Conservation (phyloP, 1,284 basidiomycete genomes). For the Sanghuangporus weigelae region DNA sequence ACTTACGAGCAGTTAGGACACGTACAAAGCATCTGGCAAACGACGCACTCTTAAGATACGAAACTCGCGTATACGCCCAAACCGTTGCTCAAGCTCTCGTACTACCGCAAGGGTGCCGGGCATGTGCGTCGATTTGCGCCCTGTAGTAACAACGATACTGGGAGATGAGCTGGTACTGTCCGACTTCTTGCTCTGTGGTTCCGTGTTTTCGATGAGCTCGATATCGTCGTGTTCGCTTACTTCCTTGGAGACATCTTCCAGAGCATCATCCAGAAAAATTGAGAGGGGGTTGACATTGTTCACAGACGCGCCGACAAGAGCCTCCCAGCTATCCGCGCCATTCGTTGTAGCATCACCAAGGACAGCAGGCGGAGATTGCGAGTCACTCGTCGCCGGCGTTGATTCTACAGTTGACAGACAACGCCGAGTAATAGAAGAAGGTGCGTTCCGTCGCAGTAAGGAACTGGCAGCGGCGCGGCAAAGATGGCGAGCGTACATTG, state of each 20-base stretch:
- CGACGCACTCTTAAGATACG: background rate
- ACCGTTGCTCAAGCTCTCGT: slow-evolving; percentile 10
- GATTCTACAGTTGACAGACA: background rate
- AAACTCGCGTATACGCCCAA: slow-evolving; percentile 9
- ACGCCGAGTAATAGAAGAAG: background rate
- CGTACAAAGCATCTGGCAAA: no score
- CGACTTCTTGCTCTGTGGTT: background rate
- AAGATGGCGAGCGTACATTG: background rate
- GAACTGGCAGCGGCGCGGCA: background rate
- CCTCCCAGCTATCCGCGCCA: background rate
- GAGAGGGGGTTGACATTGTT: background rate
- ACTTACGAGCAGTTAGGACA: background rate
- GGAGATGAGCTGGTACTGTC: background rate
- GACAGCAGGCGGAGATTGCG: background rate
- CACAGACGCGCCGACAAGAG: background rate
- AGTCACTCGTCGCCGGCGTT: background rate
- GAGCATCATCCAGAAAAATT: background rate
- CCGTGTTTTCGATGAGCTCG: background rate
- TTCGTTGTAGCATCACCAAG: background rate
- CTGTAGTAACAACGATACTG: background rate
- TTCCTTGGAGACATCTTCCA: background rate
- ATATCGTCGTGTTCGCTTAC: background rate
- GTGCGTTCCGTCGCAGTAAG: background rate
- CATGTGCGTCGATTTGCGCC: background rate
- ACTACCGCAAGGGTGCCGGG: slow-evolving; percentile 7